Evolutionary conservation across 768 basidiomycete species (phyloP).

Genomic region (Coprinopsis strossmayeri): DNA sequence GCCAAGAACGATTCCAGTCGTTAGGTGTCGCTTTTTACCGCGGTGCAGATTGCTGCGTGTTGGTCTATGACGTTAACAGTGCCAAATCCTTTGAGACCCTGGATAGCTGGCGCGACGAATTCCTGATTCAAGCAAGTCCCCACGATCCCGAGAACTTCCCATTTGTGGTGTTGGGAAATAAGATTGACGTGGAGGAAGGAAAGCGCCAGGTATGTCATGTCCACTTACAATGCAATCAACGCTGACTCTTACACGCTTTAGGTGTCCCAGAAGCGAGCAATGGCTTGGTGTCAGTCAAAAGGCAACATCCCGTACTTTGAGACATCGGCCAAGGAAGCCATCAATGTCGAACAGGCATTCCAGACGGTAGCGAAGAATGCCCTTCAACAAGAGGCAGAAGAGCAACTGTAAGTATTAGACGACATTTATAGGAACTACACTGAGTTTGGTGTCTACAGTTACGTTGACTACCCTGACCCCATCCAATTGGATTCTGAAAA

Average conservation of each 20-base stretch:
- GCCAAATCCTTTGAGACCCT: slow-evolving; percentile 97
- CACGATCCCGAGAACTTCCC: slow-evolving; percentile 99
- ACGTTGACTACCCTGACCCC: slow-evolving; percentile 97
- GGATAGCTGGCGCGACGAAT: slow-evolving; percentile 99
- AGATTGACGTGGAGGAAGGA: slow-evolving; percentile 99
- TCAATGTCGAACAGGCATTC: slow-evolving; percentile 99
- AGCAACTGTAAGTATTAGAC: slow-evolving; percentile 83
- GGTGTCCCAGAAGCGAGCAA: slow-evolving; percentile 99
- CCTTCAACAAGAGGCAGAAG: slow-evolving; percentile 93
- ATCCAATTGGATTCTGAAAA: slow-evolving; percentile 94
- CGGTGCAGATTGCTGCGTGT: slow-evolving; percentile 97
- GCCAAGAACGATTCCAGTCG: slow-evolving; percentile 99
- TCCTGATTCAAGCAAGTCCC: slow-evolving; percentile 96
- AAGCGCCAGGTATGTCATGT: slow-evolving; percentile 89
- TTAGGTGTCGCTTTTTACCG: slow-evolving; percentile 98
- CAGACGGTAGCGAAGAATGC: slow-evolving; percentile 99
- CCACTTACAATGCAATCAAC: too few species aligned
- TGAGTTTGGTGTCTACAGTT: slow-evolving; percentile 42
- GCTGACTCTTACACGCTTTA: too few species aligned
- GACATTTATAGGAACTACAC: slow-evolving; percentile 11
- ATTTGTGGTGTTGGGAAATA: slow-evolving; percentile 99
- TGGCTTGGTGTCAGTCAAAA: slow-evolving; percentile 99
- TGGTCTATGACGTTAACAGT: slow-evolving; percentile 99
- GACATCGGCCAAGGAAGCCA: slow-evolving; percentile 99
- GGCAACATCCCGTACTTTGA: slow-evolving; percentile 99